These are phyloP conservation scores for Przewalskia tangutica DNA, from an alignment of 257 asterid genomes.

Conservation along the genomic window DNA sequence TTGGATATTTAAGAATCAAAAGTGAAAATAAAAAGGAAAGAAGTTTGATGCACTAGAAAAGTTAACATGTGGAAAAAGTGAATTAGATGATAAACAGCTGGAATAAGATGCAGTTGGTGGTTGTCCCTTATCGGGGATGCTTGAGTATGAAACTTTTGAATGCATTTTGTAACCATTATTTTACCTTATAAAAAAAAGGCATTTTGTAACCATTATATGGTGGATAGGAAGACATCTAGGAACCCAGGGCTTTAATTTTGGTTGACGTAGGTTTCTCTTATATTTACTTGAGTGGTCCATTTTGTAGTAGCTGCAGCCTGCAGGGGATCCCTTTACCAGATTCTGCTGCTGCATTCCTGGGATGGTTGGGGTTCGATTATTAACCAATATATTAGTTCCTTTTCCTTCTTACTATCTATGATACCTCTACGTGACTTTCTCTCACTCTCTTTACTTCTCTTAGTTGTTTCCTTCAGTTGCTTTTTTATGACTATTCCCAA, in stretches of 20 bases:
- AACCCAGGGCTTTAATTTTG: neutral
- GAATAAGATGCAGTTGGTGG: neutral
- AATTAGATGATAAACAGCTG: neutral
- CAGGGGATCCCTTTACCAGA: neutral
- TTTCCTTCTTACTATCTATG: neutral
- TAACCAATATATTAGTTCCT: neutral
- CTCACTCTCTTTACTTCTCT: neutral
- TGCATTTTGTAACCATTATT: neutral
- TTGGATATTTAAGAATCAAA: neutral
- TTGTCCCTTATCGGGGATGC: neutral
- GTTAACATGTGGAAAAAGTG: neutral
- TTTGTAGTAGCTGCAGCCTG: neutral
- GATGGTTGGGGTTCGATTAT: neutral
- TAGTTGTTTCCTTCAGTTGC: neutral
- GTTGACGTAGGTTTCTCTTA: neutral
- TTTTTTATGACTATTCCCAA: neutral
- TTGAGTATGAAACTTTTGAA: neutral
- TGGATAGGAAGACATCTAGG: neutral
- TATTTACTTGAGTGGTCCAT: neutral
- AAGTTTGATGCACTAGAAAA: neutral
- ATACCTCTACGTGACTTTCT: neutral
- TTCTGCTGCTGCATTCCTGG: neutral
- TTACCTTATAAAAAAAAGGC: too few species aligned
- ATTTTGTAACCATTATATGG: neutral
- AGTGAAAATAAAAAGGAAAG: neutral